phyloP scores from a whole-genome alignment of 108 stramenopile species.

The Cyclotella baltica region DNA sequence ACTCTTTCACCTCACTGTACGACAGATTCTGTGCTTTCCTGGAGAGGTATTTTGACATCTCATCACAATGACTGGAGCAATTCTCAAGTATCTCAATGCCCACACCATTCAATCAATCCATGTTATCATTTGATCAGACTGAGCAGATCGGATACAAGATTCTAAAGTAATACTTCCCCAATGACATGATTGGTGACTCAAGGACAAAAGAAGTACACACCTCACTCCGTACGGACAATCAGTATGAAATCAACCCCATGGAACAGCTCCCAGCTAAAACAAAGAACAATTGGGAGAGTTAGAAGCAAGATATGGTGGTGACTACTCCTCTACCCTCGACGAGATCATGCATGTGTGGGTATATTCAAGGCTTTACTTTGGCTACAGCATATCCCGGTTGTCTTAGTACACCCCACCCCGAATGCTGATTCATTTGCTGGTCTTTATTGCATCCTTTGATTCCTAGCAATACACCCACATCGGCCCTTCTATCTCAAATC shows the following conservation, averaged over 20 bases:
- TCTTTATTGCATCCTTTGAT: not conserved
- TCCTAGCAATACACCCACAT: not conserved
- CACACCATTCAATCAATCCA: not conserved
- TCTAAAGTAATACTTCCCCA: not conserved
- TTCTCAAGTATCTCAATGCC: slow-evolving; percentile 16
- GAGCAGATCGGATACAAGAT: slow-evolving; percentile 21
- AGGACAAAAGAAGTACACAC: slow-evolving; percentile 11
- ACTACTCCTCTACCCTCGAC: not conserved
- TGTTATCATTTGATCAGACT: slow-evolving; percentile 14
- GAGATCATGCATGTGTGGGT: slow-evolving; percentile 8
- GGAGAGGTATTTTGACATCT: slow-evolving; percentile 3
- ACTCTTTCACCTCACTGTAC: not conserved
- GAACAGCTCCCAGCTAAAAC: too few relatives aligned
- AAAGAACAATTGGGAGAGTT: not conserved
- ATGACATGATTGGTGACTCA: not conserved
- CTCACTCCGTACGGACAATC: slow-evolving; percentile 21
- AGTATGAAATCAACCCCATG: too few relatives aligned
- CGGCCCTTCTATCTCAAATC: too few relatives aligned
- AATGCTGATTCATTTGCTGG: not conserved
- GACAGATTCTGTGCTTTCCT: not conserved
- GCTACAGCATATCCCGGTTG: not conserved
- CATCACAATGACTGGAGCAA: not conserved
- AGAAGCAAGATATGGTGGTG: not conserved
- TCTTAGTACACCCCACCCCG: too few relatives aligned
- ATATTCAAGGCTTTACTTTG: slow-evolving; percentile 18